These are phyloP conservation scores for Suhomyces kilbournensis DNA, from an alignment of 805 yeast genomes.

Conservation along the genomic window DNA sequence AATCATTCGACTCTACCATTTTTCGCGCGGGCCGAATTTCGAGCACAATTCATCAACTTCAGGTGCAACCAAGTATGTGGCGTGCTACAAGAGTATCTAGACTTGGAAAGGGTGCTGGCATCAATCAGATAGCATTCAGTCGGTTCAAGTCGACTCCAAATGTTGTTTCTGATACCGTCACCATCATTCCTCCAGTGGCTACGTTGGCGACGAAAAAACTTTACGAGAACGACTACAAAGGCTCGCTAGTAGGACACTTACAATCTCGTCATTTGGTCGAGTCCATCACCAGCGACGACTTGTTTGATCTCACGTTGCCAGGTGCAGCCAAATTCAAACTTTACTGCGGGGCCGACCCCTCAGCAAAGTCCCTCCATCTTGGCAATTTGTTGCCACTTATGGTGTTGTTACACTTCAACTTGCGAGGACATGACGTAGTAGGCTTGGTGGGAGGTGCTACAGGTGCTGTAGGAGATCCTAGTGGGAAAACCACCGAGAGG, in stretches of 20 bases:
- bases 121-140: not conserved
- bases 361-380: slow-evolving; percentile 83
- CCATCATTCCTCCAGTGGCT: slow-evolving; percentile 36
- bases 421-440: slow-evolving; percentile 81
- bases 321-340: slow-evolving; percentile 45
- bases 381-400: slow-evolving; percentile 89
- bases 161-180: slow-evolving; percentile 30
- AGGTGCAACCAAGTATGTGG: not conserved
- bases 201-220: slow-evolving; percentile 20
- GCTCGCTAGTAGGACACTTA: slow-evolving; percentile 35
- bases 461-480: slow-evolving; percentile 94
- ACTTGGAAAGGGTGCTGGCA: not conserved
- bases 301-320: slow-evolving; percentile 30
- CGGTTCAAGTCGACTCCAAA: not conserved
- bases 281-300: slow-evolving; percentile 35
- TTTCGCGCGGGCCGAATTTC: not conserved
- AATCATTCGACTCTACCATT: not conserved
- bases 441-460: slow-evolving; percentile 94
- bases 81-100: not conserved
- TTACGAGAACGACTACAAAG: slow-evolving; percentile 20
- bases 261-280: slow-evolving; percentile 38
- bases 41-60: not conserved
- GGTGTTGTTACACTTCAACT: slow-evolving; percentile 76
- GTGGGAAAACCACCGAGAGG: slow-evolving; percentile 83
- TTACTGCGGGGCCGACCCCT: slow-evolving; percentile 96